A percentile compares a stretch with the other conserved stretches of the same genome.
These are phyloP conservation scores for Ceriops tagal DNA, from an alignment of 345 rosid species.

Conservation along the genomic window DNA sequence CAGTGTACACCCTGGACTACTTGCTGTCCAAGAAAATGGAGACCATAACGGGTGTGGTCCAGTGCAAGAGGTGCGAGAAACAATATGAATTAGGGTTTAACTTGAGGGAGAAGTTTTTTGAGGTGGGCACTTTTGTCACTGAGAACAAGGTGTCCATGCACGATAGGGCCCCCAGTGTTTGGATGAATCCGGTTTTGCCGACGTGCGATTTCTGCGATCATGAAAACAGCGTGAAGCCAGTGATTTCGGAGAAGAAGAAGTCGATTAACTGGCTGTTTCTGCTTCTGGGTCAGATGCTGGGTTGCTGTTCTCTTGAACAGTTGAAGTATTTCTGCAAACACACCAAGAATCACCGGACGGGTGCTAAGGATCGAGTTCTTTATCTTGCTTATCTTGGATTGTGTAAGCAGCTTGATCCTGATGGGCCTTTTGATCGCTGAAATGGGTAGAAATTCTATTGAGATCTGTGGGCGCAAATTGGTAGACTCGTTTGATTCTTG, in stretches of 20 bases:
- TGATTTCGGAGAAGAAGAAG: conserved; percentile 46
- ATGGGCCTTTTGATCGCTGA: conserved; percentile 34
- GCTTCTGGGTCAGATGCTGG: conserved; percentile 68
- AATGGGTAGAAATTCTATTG: neutral
- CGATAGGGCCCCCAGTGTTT: conserved; percentile 55
- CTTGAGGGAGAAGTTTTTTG: conserved; percentile 46
- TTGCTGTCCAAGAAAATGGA: conserved; percentile 35
- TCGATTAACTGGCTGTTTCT: conserved; percentile 84
- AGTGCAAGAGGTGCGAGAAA: conserved; percentile 66
- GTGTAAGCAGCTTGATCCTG: conserved; percentile 66
- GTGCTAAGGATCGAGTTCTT: conserved; percentile 72
- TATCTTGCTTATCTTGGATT: conserved; percentile 52
- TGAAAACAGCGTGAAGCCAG: conserved; percentile 53
- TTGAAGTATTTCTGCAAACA: conserved; percentile 88
- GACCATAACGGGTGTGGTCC: conserved; percentile 44
- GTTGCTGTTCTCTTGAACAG: conserved; percentile 64
- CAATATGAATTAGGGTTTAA: conserved; percentile 42
- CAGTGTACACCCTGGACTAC: conserved; percentile 36
- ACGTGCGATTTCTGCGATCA: conserved; percentile 48
- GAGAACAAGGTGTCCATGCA: conserved; percentile 39
- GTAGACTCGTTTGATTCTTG: too few species aligned
- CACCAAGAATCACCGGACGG: conserved; percentile 60
- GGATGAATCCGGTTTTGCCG: conserved; percentile 50
- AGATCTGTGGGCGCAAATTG: neutral
- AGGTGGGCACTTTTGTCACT: conserved; percentile 35